phyloP scores from a whole-genome alignment of 2,329 filamentous ascomycete genomes.

The Verruconis gallopava region DNA sequence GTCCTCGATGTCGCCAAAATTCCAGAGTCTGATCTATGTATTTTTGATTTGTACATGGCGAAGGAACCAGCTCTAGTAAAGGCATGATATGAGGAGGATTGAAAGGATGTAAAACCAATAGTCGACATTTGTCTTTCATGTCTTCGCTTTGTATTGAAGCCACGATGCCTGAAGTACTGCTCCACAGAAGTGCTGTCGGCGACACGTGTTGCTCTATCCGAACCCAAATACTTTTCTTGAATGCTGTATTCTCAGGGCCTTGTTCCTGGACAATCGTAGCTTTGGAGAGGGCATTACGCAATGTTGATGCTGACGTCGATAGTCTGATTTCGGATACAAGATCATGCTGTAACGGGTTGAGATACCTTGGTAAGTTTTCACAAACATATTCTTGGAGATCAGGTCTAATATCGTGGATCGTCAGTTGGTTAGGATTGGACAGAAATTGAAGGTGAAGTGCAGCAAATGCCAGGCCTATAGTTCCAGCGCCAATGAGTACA shows the following conservation, averaged over 20 bases:
- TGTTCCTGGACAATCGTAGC: conserved; percentile 47
- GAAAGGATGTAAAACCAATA: conserved; percentile 48
- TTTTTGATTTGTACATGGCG: conserved; percentile 25
- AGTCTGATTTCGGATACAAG: conserved; percentile 25
- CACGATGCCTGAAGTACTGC: conserved; percentile 44
- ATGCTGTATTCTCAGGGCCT: conserved; percentile 39
- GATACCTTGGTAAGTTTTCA: conserved; percentile 30
- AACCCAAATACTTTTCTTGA: conserved; percentile 41
- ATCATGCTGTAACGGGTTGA: conserved; percentile 14
- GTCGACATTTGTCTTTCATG: conserved; percentile 30
- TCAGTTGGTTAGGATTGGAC: conserved; percentile 26
- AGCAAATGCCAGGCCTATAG: conserved; percentile 44
- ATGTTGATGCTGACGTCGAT: conserved; percentile 18
- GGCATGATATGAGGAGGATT: conserved; percentile 52
- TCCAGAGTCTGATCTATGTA: conserved; percentile 28
- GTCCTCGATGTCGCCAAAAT: conserved; percentile 32
- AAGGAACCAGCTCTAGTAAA: conserved; percentile 44
- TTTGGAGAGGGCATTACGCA: conserved; percentile 30
- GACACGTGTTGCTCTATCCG: conserved; percentile 35
- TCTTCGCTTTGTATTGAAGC: conserved; percentile 34
- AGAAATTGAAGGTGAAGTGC: conserved; percentile 39
- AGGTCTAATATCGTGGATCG: conserved; percentile 38
- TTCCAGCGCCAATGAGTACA: conserved; percentile 32
- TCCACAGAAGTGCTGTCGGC: conserved; percentile 39
- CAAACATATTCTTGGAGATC: conserved; percentile 34